Evolutionary conservation across 306 rosid species (phyloP), one percentile per base, ranked within the genome.

Genomic region (Fragaria ananassa): DNA sequence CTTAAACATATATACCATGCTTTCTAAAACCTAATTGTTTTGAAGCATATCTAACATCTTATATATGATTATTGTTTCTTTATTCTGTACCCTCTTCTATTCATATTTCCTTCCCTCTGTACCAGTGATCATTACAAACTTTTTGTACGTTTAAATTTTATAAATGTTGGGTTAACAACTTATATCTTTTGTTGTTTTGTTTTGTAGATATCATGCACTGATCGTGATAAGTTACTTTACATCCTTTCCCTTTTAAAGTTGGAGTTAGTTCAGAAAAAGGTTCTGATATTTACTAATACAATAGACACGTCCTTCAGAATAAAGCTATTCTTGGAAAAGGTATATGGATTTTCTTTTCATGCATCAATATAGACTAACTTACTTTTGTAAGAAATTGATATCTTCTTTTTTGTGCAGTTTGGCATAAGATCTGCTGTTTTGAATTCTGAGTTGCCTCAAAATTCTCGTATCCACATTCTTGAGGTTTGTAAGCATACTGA

Each of bases 381-480:
- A 37, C 27, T 41, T 7, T 31, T 47, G 37, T 31, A 42, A 19
- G 44, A 62, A 75, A 49, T 63, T 75, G 23, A 78, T 41, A 9
- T 34, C 23, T 42, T 6, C 37, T 12, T 17, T 13, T 64, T 64
- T 64, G 46, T 86, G 76, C 84, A 92, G 97, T 95, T 95, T 87
- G 97, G 99, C 71, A 89, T 95, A 34, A 92, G 85, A 83, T 89
- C 97, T 81, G 97, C 99, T 85, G 91, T 95, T 81, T 85, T 95
- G 70, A 95, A 95, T 88, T 93, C 97, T 8, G 97, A 92, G 88
- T 83, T 95, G 87, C 99, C 99, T 10, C 99, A 92, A 82, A 92
- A 95, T 88, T 95, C 99, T 29, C 97, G 99, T 74, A 92, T 89
- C 77, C 99, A 95, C 82, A 95, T 95, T 83, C 95, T 95, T 42